These are phyloP conservation scores for Podaxis sp. DNA, from an alignment of 768 basidiomycete genomes.

Conservation along the genomic window DNA sequence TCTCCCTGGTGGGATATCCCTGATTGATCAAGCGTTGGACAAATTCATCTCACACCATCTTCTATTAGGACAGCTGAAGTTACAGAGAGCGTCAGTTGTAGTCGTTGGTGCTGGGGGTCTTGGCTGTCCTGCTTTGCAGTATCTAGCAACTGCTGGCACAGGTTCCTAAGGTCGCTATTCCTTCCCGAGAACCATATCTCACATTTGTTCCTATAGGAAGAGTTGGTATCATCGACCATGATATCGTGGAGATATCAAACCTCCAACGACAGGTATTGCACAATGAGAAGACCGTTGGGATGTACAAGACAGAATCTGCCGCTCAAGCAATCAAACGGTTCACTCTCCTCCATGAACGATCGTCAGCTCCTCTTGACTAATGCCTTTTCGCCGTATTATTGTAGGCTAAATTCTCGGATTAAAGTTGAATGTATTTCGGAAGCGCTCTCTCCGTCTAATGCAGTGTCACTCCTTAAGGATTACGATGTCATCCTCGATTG, in stretches of 20 bases:
- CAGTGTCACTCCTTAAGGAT: conserved; percentile 52
- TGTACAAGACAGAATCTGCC: conserved; percentile 82
- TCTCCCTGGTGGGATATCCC: conserved; percentile 73
- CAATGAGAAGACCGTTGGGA: conserved; percentile 68
- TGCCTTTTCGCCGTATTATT: not conserved
- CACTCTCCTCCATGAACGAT: not conserved
- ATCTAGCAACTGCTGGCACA: too few species aligned
- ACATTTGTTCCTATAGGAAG: conserved; percentile 48
- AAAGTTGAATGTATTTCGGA: conserved; percentile 51
- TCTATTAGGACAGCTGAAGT: not conserved
- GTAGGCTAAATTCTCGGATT: conserved; percentile 73
- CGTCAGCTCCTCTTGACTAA: not conserved
- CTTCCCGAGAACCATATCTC: not conserved
- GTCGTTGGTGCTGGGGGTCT: too few species aligned
- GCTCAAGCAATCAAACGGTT: conserved; percentile 67
- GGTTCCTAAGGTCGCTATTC: too few species aligned
- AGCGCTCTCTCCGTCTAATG: conserved; percentile 64
- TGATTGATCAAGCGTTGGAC: conserved; percentile 88
- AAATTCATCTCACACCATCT: conserved; percentile 21
- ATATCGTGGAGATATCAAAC: conserved; percentile 84
- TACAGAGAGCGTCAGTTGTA: too few species aligned
- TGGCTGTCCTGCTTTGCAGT: too few species aligned
- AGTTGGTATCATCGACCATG: conserved; percentile 86
- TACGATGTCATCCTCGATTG: conserved; percentile 51
- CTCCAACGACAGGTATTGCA: conserved; percentile 92